Base-by-base conservation (phyloP, 805 yeast species). In the Maudiozyma bulderi region DNA sequence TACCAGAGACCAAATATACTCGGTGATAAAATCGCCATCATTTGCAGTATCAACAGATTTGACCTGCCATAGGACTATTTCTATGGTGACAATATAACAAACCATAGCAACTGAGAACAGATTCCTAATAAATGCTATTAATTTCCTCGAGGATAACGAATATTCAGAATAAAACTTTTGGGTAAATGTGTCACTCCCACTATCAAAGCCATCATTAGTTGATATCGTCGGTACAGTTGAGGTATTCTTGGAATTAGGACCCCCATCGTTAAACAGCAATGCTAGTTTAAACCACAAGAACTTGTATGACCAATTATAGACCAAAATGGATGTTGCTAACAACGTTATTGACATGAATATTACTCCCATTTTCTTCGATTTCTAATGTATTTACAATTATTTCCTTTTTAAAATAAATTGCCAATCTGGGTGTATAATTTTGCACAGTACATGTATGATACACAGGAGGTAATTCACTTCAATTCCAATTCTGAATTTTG, bases 61-160 rank as follows among this genome's bases (percentile, higher is more conserved):
- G 11, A 65, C 62, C 39, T 64, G 64, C 63, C 67, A 61, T 11
- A 64, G 48, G 3, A 64, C 58, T 37, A 65, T 58, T 48, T 64
- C 69, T n/a, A 64, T 54, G 2, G 66, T 54, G 1, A 59, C 50
- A 10, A 57, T 49, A 43, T 62, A 64, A 14, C 60, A 55, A 3
- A 56, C 60, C 56, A 61, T 58, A 1, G 66, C 60, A 9, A 53
- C 13, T 2, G 64, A 55, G 49, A 64, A 65, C 28, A 65, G 26
- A 3, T 55, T 45, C 41, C 65, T 49, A 31, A 62, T 52, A 20
- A 48, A 47, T 14, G 47, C 47, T 11, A 48, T 29, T 3, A 64
- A 38, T 33, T 46, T 53, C 28, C 52, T 48, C 1, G 68, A 65
- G 8, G 67, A 53, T 3, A 65, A 47, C 2, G 67, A 58, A 51